These are phyloP conservation scores for Paracamarosporium sp. DNA, from an alignment of 2,329 filamentous ascomycete species.

Conservation along the genomic window DNA sequence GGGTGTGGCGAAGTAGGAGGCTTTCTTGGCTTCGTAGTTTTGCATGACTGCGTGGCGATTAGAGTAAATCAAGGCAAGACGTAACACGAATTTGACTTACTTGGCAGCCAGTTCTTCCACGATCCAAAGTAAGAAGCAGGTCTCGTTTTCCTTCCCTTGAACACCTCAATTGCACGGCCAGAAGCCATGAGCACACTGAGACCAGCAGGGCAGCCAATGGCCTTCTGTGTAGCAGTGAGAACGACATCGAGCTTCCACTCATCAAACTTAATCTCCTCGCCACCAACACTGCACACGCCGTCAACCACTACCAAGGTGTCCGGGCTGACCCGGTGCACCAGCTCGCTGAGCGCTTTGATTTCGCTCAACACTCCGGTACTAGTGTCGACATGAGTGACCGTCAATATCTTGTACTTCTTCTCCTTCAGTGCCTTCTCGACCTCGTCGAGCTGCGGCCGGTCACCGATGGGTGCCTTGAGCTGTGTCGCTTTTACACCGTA, in stretches of 20 bases:
- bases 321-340: slow-evolving; percentile 86
- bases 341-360: slow-evolving; percentile 80
- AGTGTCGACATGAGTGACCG: slow-evolving; percentile 96
- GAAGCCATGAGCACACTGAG: slow-evolving; percentile 95
- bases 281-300: slow-evolving; percentile 95
- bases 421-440: slow-evolving; percentile 87
- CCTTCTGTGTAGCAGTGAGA: slow-evolving; percentile 94
- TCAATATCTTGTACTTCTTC: slow-evolving; percentile 93
- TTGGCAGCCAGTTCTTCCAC: slow-evolving; percentile 96
- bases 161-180: slow-evolving; percentile 80
- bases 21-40: slow-evolving; percentile 97
- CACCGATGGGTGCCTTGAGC: slow-evolving; percentile 86
- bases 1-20: slow-evolving; percentile 97
- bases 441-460: slow-evolving; percentile 83
- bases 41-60: slow-evolving; percentile 75
- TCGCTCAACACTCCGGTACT: slow-evolving; percentile 96
- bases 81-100: slow-evolving; percentile 51
- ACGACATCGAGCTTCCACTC: slow-evolving; percentile 93
- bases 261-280: slow-evolving; percentile 95
- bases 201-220: slow-evolving; percentile 92
- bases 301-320: slow-evolving; percentile 92
- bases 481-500: slow-evolving; percentile 92
- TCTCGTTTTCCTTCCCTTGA: slow-evolving; percentile 80
- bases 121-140: slow-evolving; percentile 92
- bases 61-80: too few relatives aligned